A percentile compares a stretch with the other conserved stretches of the same genome.
Evolutionary conservation across 306 rosid species (phyloP).

Genomic region (Hippophae rhamnoides): DNA sequence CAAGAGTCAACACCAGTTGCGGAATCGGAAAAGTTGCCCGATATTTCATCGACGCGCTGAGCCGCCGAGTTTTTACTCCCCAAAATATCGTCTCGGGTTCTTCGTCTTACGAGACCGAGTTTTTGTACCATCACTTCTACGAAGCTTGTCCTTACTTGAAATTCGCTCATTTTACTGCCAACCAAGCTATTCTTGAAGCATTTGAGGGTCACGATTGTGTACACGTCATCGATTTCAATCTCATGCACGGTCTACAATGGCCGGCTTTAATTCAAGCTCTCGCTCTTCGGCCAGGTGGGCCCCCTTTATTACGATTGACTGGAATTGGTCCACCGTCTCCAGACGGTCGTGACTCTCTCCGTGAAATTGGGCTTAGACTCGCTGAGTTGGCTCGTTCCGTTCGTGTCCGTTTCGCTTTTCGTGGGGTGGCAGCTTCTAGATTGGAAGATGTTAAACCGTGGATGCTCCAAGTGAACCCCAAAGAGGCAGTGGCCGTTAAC

Average conservation of each 20-base stretch:
- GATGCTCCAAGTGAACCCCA: constrained; percentile 70
- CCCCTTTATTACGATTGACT: constrained; percentile 61
- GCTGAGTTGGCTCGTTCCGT: constrained; percentile 82
- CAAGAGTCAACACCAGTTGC: constrained; percentile 44
- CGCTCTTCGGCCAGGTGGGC: constrained; percentile 82
- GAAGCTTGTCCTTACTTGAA: constrained; percentile 83
- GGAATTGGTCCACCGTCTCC: constrained; percentile 96
- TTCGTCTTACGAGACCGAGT: constrained; percentile 41
- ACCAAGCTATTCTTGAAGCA: constrained; percentile 79
- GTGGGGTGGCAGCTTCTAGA: constrained; percentile 75
- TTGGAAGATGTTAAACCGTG: constrained; percentile 86
- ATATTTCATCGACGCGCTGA: constrained; percentile 69
- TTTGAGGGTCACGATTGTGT: constrained; percentile 74
- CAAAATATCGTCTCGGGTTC: constrained; percentile 3
- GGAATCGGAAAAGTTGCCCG: constrained; percentile 94
- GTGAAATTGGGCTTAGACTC: constrained; percentile 64
- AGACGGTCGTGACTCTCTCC: constrained; percentile 70
- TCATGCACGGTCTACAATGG: constrained; percentile 91
- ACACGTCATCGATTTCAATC: constrained; percentile 87
- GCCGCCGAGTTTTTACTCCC: constrained; percentile 48
- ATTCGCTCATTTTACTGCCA: constrained; percentile 91
- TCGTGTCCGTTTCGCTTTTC: constrained; percentile 71
- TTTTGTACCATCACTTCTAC: constrained; percentile 69
- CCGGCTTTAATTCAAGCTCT: constrained; percentile 82
- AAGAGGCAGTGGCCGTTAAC: constrained; percentile 79